phyloP scores from a whole-genome alignment of 148 eudicot species.

The Arbutus unedo region DNA sequence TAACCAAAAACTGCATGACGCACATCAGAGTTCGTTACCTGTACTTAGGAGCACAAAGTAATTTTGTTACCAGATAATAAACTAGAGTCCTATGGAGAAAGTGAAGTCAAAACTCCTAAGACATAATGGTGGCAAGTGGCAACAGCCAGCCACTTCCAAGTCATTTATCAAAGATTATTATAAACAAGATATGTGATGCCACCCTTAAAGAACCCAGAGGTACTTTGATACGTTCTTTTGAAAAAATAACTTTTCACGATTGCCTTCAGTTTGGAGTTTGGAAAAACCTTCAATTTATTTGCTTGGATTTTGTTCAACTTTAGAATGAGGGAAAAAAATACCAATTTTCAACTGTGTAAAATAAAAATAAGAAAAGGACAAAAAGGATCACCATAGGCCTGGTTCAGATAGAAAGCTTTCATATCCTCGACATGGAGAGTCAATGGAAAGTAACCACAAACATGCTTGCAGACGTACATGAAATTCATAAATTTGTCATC shows the following conservation, averaged over 20 bases:
- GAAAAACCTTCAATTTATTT: background rate
- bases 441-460: constrained; percentile 80
- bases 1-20: constrained; percentile 72
- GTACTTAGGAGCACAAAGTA: background rate
- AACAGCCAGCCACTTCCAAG: background rate
- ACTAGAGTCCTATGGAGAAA: background rate
- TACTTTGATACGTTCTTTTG: background rate
- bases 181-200: background rate
- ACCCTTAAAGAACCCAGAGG: background rate
- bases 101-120: background rate
- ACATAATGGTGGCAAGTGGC: background rate
- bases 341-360: background rate
- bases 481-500: constrained; percentile 3
- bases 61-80: background rate
- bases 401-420: constrained; percentile 70
- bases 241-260: background rate
- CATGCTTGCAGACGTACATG: constrained; percentile 87
- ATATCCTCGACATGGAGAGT: constrained; percentile 71
- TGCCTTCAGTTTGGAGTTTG: background rate
- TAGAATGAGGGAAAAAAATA: background rate
- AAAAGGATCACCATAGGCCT: constrained; percentile 60
- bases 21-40: background rate
- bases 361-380: background rate
- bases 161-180: background rate
- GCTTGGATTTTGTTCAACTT: background rate